Evolutionary conservation across 331 rosid genomes (phyloP).

Genomic region (Cydonia oblonga): DNA sequence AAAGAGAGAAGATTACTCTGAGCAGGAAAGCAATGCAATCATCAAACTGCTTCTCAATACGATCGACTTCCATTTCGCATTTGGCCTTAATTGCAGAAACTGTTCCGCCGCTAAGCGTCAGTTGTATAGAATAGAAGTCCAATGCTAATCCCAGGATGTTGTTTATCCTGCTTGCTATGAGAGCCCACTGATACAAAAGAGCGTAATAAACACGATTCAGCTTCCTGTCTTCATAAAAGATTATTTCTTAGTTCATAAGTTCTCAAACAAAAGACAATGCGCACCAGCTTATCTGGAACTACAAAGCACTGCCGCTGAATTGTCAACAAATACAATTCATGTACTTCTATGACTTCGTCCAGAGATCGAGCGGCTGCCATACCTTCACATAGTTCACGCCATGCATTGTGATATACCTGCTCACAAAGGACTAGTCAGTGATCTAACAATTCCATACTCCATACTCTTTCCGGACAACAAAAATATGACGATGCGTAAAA

Average conservation of each 20-base stretch:
- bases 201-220: slow-evolving; percentile 12
- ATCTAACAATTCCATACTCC: slow-evolving; percentile 12
- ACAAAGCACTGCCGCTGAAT: slow-evolving; percentile 96
- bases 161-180: slow-evolving; percentile 92
- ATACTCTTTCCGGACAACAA: slow-evolving; percentile 1
- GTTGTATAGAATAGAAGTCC: slow-evolving; percentile 81
- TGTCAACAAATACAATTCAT: slow-evolving; percentile 74
- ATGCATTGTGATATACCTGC: slow-evolving; percentile 99
- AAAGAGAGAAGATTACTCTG: slow-evolving; percentile 44
- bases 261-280: slow-evolving; percentile 7
- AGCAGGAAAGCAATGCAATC: slow-evolving; percentile 93
- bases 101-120: slow-evolving; percentile 79
- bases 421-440: slow-evolving; percentile 23
- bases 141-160: slow-evolving; percentile 79
- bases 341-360: slow-evolving; percentile 94
- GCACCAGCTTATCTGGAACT: slow-evolving; percentile 95
- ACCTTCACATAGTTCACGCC: slow-evolving; percentile 91
- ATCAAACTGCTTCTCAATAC: slow-evolving; percentile 89
- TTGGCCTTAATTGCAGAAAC: slow-evolving; percentile 78
- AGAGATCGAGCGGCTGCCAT: slow-evolving; percentile 74
- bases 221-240: slow-evolving; percentile 9
- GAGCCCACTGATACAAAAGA: slow-evolving; percentile 66
- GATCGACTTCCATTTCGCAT: slow-evolving; percentile 91
- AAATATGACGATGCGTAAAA: background rate
- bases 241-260: background rate